Evolutionary conservation across 768 basidiomycete genomes (phyloP).

Genomic region (Mrakia frigida): DNA sequence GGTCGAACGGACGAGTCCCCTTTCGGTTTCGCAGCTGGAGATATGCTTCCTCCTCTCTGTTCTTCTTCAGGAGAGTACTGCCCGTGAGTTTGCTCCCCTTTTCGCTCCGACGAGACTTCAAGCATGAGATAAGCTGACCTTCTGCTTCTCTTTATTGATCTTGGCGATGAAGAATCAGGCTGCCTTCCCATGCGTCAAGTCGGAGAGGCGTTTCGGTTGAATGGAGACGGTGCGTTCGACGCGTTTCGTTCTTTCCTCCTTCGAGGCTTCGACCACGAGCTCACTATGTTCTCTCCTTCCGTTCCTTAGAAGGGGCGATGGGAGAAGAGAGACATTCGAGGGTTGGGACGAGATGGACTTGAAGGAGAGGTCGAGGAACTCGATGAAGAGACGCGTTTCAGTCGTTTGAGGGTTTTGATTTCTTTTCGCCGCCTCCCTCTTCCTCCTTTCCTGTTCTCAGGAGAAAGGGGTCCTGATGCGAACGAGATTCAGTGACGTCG

Average conservation of each 20-base stretch:
- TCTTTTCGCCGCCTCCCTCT: not conserved
- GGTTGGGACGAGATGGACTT: constrained; percentile 16
- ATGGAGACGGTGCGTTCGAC: constrained; percentile 66
- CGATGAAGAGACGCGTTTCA: not conserved
- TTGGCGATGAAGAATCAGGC: constrained; percentile 62
- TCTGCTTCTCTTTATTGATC: constrained; percentile 52
- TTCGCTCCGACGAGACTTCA: not conserved
- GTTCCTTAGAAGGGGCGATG: not conserved
- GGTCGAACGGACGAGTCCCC: constrained; percentile 75
- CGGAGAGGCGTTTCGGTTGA: constrained; percentile 70
- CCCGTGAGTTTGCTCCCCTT: constrained; percentile 19
- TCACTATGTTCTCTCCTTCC: not conserved
- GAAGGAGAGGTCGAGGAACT: not conserved
- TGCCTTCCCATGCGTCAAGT: constrained; percentile 61
- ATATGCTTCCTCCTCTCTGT: constrained; percentile 59
- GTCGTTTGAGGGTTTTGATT: not conserved
- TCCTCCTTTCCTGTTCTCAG: too few relatives aligned
- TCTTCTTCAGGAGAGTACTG: constrained; percentile 55
- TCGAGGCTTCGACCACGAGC: not conserved
- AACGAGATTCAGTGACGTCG: too few relatives aligned
- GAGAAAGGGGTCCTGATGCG: too few relatives aligned
- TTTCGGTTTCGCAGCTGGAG: constrained; percentile 56
- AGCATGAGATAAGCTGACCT: not conserved
- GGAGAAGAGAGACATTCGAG: not conserved
- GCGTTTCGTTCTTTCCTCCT: not conserved